Evolutionary conservation across 805 yeast species (phyloP).

Genomic region (Saccharomycopsis guyanensis): DNA sequence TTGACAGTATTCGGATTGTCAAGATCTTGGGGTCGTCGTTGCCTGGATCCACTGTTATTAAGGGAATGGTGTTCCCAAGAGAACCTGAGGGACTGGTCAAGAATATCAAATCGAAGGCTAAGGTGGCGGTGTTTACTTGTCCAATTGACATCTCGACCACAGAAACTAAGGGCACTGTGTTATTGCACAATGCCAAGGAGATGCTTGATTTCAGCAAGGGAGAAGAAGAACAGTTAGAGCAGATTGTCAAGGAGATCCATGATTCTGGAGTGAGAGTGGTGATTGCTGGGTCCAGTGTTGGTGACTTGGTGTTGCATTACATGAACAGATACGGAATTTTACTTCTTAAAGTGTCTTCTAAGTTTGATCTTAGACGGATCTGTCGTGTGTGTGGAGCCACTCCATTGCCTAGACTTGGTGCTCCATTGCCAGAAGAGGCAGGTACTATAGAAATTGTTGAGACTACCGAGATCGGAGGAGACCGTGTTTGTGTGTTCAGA

Average conservation of each 20-base stretch:
- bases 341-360: slow-evolving; percentile 84
- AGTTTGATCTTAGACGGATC: slow-evolving; percentile 88
- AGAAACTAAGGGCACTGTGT: slow-evolving; percentile 97
- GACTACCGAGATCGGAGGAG: slow-evolving; percentile 94
- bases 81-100: slow-evolving; percentile 93
- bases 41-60: slow-evolving; percentile 65
- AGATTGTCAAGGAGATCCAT: slow-evolving; percentile 69
- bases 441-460: slow-evolving; percentile 84
- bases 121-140: slow-evolving; percentile 88
- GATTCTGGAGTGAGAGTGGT: slow-evolving; percentile 84
- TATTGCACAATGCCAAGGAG: slow-evolving; percentile 92
- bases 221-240: slow-evolving; percentile 89
- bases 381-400: slow-evolving; percentile 97
- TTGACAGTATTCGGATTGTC: slow-evolving; percentile 90
- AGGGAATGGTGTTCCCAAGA: slow-evolving; percentile 97
- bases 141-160: slow-evolving; percentile 93
- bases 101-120: slow-evolving; percentile 51
- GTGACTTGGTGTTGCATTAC: slow-evolving; percentile 90
- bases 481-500: slow-evolving; percentile 88
- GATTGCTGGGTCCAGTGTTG: slow-evolving; percentile 89
- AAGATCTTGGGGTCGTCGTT: slow-evolving; percentile 92
- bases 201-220: slow-evolving; percentile 95
- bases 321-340: slow-evolving; percentile 79
- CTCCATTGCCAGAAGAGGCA: slow-evolving; percentile 91
- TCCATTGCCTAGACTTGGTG: slow-evolving; percentile 88